Percentiles rank a stretch among this genome's conserved stretches.
phyloP scores from a whole-genome alignment of 2,329 filamentous ascomycete genomes.

The Fusarium graminum region DNA sequence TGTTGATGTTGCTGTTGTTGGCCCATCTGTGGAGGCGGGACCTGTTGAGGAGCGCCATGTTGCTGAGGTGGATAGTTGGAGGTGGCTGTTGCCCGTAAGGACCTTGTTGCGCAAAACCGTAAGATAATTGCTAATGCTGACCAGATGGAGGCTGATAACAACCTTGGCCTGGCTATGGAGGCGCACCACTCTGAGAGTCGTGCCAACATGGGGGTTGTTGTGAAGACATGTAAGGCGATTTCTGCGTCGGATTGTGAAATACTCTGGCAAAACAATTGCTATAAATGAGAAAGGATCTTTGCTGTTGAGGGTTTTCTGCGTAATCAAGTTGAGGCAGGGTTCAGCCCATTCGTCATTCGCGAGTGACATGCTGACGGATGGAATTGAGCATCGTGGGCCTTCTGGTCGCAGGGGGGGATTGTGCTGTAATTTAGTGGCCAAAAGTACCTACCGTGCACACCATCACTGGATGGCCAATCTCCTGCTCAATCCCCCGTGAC shows the following conservation, averaged over 20 bases:
- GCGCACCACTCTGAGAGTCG: slow-evolving; percentile 10
- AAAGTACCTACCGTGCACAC: background rate
- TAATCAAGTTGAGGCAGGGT: slow-evolving; percentile 6
- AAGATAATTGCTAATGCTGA: slow-evolving; percentile 27
- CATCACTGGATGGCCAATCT: background rate
- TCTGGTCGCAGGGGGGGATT: background rate
- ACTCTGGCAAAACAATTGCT: background rate
- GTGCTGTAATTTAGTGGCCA: background rate
- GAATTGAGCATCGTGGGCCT: background rate
- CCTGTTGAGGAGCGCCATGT: slow-evolving; percentile 29
- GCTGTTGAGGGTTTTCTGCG: slow-evolving; percentile 2
- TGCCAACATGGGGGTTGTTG: slow-evolving; percentile 45
- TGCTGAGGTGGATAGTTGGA: slow-evolving; percentile 32
- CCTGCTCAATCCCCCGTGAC: too few relatives aligned
- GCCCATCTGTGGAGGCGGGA: slow-evolving; percentile 20
- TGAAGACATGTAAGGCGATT: slow-evolving; percentile 15
- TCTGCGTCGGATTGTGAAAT: background rate
- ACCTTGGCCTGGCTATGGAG: slow-evolving; percentile 14
- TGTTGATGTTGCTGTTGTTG: slow-evolving; percentile 19
- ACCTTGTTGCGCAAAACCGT: slow-evolving; percentile 25
- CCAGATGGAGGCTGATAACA: slow-evolving; percentile 37
- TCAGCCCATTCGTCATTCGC: too few relatives aligned
- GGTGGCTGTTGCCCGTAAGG: slow-evolving; percentile 2
- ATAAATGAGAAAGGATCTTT: background rate
- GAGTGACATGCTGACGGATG: background rate